Conservation (phyloP, 2,329 filamentous ascomycete species). For the Nothophoma quercina region DNA sequence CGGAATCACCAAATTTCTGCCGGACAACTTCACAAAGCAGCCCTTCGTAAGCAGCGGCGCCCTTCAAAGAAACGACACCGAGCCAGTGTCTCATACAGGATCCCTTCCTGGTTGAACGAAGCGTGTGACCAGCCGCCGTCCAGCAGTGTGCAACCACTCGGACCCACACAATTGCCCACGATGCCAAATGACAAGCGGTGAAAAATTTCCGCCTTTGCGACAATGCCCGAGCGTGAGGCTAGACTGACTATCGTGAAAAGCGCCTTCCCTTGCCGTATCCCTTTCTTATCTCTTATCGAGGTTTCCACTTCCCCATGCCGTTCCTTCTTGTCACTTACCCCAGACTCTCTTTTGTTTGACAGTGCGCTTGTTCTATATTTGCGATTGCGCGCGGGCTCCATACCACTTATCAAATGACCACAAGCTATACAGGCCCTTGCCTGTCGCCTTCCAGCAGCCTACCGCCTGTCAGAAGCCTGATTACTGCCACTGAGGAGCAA, state of each 20-base stretch:
- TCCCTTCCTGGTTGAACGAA: background rate
- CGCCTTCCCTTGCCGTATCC: conserved; percentile 15
- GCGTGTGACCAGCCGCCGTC: background rate
- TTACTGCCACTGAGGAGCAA: conserved; percentile 29
- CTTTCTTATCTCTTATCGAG: conserved; percentile 30
- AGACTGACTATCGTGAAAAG: conserved; percentile 30
- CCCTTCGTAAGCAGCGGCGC: background rate
- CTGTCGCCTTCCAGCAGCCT: conserved; percentile 46
- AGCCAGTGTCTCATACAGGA: background rate
- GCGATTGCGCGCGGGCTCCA: no score
- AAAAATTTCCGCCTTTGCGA: conserved; percentile 37
- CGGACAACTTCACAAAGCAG: conserved; percentile 6
- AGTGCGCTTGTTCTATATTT: conserved; percentile 9
- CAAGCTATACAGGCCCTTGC: conserved; percentile 30
- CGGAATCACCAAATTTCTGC: background rate
- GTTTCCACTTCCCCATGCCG: conserved; percentile 28
- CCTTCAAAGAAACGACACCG: background rate
- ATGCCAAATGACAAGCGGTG: conserved; percentile 41
- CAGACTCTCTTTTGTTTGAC: conserved; percentile 10
- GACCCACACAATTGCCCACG: conserved; percentile 27
- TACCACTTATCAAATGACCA: conserved; percentile 34
- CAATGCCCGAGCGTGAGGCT: conserved; percentile 39
- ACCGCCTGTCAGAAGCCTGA: conserved; percentile 35
- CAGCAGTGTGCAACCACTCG: conserved; percentile 3
- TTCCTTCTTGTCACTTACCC: conserved; percentile 23